A percentile compares a stretch with the other conserved stretches of the same genome.
Evolutionary conservation across 768 basidiomycete species (phyloP).

Genomic region (Lentinula boryana): DNA sequence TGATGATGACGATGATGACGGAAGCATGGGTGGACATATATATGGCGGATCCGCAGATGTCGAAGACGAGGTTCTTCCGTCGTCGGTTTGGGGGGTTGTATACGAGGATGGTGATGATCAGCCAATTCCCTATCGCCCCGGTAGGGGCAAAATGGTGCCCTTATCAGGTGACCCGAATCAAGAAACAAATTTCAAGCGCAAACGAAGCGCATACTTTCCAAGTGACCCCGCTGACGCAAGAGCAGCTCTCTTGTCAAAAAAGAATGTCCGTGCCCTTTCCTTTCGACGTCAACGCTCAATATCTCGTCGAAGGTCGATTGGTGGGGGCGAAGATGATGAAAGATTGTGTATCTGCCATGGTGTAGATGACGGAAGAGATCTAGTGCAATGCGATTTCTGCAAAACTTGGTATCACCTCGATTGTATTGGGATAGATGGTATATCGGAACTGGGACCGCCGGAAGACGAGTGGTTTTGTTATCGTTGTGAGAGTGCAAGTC

Average conservation of each 20-base stretch:
- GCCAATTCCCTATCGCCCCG: slow-evolving; percentile 28
- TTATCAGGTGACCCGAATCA: slow-evolving; percentile 35
- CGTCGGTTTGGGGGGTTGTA: slow-evolving; percentile 21
- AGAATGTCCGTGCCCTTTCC: slow-evolving; percentile 56
- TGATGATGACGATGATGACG: slow-evolving; percentile 36
- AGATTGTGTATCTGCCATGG: slow-evolving; percentile 64
- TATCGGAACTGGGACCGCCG: slow-evolving; percentile 62
- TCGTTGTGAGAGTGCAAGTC: slow-evolving; percentile 40
- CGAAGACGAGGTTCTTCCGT: slow-evolving; percentile 24
- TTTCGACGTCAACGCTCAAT: slow-evolving; percentile 27
- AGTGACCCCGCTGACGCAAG: slow-evolving; percentile 75
- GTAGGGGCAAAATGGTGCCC: slow-evolving; percentile 60
- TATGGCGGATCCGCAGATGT: slow-evolving; percentile 5
- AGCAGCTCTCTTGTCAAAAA: slow-evolving; percentile 67
- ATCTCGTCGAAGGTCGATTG: slow-evolving; percentile 16
- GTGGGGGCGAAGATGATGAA: slow-evolving; percentile 38
- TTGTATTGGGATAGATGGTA: slow-evolving; percentile 67
- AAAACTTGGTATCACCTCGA: slow-evolving; percentile 77
- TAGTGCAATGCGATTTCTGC: slow-evolving; percentile 81
- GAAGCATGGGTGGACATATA: slow-evolving; percentile 5
- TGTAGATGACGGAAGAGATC: slow-evolving; percentile 62
- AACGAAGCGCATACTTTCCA: slow-evolving; percentile 35
- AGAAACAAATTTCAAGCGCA: slow-evolving; percentile 14
- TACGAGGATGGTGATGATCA: slow-evolving; percentile 22
- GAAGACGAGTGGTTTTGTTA: slow-evolving; percentile 79